These are phyloP conservation scores for Lepidium didymum DNA, from an alignment of 345 rosid genomes.

Conservation along the genomic window DNA sequence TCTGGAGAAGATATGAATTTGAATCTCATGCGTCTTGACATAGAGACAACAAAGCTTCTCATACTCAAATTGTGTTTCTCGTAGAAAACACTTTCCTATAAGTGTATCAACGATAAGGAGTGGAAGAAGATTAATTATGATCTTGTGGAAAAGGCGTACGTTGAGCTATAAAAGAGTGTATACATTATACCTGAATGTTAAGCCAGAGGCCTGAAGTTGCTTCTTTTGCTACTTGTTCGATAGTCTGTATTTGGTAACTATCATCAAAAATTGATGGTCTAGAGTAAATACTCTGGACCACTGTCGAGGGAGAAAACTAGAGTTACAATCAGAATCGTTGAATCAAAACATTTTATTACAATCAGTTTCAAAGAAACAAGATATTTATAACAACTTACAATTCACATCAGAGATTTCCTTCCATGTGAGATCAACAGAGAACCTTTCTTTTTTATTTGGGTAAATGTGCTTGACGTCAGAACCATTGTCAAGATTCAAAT, in stretches of 20 bases:
- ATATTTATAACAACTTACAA: conserved; percentile 34
- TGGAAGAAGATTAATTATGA: not conserved
- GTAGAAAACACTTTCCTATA: conserved; percentile 56
- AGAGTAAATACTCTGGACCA: conserved; percentile 36
- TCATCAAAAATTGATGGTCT: conserved; percentile 34
- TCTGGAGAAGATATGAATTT: conserved; percentile 71
- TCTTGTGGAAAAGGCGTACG: not conserved
- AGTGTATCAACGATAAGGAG: conserved; percentile 3
- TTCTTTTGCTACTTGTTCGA: conserved; percentile 3
- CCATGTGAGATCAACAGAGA: conserved; percentile 45
- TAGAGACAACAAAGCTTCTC: conserved; percentile 42
- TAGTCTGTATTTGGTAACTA: conserved; percentile 15
- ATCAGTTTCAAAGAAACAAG: conserved; percentile 7
- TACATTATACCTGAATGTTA: conserved; percentile 54
- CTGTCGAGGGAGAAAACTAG: conserved; percentile 28
- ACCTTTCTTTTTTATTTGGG: conserved; percentile 25
- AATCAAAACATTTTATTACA: conserved; percentile 3
- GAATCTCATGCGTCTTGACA: conserved; percentile 30
- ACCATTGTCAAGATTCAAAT: conserved; percentile 39
- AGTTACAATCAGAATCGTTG: conserved; percentile 2
- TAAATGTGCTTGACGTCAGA: conserved; percentile 17
- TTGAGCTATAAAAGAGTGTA: not conserved
- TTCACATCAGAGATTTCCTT: conserved; percentile 1
- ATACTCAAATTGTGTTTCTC: conserved; percentile 48
- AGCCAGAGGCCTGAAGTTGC: conserved; percentile 50